Conservation (phyloP, 2,329 filamentous ascomycete species). For the Chrysosporium keratinophilum region DNA sequence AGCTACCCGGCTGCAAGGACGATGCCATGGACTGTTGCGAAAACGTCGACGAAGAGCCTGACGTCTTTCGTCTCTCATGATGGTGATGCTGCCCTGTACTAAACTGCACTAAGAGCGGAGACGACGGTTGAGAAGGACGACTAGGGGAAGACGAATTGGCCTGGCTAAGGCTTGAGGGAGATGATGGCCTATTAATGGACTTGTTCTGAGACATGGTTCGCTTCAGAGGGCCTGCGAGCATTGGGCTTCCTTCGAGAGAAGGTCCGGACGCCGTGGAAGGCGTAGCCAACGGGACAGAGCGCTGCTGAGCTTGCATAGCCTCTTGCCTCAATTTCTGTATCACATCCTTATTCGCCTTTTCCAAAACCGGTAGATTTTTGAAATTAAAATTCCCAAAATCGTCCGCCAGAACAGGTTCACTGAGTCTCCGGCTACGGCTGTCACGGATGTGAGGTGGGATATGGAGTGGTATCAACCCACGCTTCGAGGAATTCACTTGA, state of each 20-base stretch:
- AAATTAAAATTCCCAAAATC: slow-evolving; percentile 96
- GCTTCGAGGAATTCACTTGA: slow-evolving; percentile 79
- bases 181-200: slow-evolving; percentile 65
- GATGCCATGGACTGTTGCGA: slow-evolving; percentile 55
- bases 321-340: slow-evolving; percentile 92
- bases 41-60: slow-evolving; percentile 73
- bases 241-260: slow-evolving; percentile 72
- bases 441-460: slow-evolving; percentile 96
- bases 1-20: slow-evolving; percentile 38
- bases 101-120: slow-evolving; percentile 92
- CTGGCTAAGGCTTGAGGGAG: slow-evolving; percentile 70
- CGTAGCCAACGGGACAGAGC: slow-evolving; percentile 31
- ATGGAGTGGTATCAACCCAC: slow-evolving; percentile 85
- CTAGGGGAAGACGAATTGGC: slow-evolving; percentile 82
- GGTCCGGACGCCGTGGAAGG: slow-evolving; percentile 45
- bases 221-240: slow-evolving; percentile 69
- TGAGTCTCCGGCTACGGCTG: slow-evolving; percentile 72
- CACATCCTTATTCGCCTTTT: slow-evolving; percentile 97
- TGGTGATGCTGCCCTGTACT: slow-evolving; percentile 60
- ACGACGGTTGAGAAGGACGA: slow-evolving; percentile 71
- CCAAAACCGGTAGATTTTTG: slow-evolving; percentile 91
- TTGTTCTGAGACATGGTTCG: slow-evolving; percentile 76
- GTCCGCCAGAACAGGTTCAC: slow-evolving; percentile 77
- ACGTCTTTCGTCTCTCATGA: slow-evolving; percentile 79
- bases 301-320: slow-evolving; percentile 61